Percentiles rank a stretch among this genome's conserved stretches.
Evolutionary conservation across 306 rosid genomes (phyloP).

Genomic region (Dryas drummondii): DNA sequence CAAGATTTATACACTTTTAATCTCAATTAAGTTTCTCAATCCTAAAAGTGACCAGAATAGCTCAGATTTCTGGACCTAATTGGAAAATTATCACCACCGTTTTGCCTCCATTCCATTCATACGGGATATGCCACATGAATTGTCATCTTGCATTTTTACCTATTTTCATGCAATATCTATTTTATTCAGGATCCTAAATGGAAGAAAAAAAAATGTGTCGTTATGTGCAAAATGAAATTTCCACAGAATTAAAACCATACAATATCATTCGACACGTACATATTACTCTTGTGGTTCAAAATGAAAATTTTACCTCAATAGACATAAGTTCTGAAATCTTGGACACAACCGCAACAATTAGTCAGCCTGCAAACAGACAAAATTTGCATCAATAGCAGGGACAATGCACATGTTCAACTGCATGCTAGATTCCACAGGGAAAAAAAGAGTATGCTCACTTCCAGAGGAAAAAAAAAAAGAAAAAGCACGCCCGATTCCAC

Average conservation of each 20-base stretch:
- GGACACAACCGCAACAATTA: constrained; percentile 34
- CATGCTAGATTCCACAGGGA: constrained; percentile 12
- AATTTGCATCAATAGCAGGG: constrained; percentile 24
- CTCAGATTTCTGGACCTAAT: background rate
- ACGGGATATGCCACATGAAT: background rate
- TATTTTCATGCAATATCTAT: background rate
- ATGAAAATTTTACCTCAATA: constrained; percentile 53
- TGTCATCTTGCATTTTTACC: background rate
- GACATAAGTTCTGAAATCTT: constrained; percentile 33
- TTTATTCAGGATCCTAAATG: background rate
- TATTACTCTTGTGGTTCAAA: background rate
- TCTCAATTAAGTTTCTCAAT: background rate
- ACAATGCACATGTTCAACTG: constrained; percentile 10
- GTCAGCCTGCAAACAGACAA: constrained; percentile 62
- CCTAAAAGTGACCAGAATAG: background rate
- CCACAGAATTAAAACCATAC: background rate
- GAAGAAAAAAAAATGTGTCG: background rate
- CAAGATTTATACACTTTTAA: background rate
- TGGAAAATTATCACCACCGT: background rate
- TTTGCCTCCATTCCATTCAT: background rate
- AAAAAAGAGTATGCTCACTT: background rate
- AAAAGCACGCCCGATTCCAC: too few species aligned
- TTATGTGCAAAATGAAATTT: background rate
- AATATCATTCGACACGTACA: background rate
- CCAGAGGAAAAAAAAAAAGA: background rate